Evolutionary conservation across 169 alveolate genomes (phyloP).

Genomic region (Cystoisospora suis): DNA sequence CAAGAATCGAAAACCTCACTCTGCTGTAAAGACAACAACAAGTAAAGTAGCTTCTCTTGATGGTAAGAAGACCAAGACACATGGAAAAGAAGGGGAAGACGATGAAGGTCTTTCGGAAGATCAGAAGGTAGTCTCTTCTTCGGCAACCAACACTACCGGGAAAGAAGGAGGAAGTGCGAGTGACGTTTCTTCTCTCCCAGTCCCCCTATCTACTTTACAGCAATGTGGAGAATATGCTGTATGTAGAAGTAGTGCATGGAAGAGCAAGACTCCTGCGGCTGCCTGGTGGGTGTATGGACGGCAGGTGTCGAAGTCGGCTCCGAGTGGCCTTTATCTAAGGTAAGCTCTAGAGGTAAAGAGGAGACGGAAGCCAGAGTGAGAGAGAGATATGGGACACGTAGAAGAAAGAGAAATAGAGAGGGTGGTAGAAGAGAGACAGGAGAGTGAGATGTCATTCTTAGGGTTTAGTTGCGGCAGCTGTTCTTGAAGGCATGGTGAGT

Average conservation of each 20-base stretch:
- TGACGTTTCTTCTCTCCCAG: slow-evolving; percentile 15
- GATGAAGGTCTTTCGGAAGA: too few species aligned
- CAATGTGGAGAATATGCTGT: slow-evolving; percentile 84
- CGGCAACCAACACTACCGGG: not conserved
- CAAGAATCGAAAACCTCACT: slow-evolving; percentile 88
- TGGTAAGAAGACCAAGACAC: too few species aligned
- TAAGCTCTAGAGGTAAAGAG: not conserved
- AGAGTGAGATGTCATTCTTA: too few species aligned
- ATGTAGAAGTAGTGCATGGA: slow-evolving; percentile 95
- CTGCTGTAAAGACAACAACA: too few species aligned
- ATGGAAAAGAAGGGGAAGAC: slow-evolving; percentile 66
- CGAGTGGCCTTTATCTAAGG: slow-evolving; percentile 73
- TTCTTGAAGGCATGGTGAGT: too few species aligned
- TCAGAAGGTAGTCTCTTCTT: too few species aligned
- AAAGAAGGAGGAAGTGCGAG: not conserved
- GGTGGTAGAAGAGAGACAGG: too few species aligned
- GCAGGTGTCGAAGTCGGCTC: slow-evolving; percentile 96
- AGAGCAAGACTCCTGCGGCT: slow-evolving; percentile 82
- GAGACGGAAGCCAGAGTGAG: not conserved
- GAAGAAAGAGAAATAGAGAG: not conserved
- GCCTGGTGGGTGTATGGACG: slow-evolving; percentile 97
- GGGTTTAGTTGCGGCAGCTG: too few species aligned
- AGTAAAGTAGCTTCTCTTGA: too few species aligned
- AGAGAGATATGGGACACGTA: not conserved
- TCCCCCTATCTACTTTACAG: slow-evolving; percentile 51